Evolutionary conservation across 2,329 filamentous ascomycete genomes (phyloP).

Genomic region (Colletotrichum orbiculare): DNA sequence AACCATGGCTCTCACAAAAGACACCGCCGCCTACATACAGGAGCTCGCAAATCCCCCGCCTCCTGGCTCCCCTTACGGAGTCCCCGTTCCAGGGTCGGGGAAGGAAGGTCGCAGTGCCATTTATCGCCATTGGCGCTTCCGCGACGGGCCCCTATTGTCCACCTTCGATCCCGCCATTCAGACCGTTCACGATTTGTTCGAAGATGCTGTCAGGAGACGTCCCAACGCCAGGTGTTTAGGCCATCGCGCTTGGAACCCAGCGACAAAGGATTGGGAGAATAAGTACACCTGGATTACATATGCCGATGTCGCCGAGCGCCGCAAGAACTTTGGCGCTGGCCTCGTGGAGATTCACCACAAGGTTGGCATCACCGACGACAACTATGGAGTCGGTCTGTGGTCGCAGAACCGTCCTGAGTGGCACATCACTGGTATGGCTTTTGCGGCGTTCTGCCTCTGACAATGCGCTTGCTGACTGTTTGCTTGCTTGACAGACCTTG

Average conservation of each 20-base stretch:
- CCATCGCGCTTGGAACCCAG: constrained; percentile 80
- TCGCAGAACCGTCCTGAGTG: constrained; percentile 88
- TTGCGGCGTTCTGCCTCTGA: not conserved
- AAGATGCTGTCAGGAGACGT: constrained; percentile 70
- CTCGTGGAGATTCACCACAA: constrained; percentile 84
- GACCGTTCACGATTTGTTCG: constrained; percentile 86
- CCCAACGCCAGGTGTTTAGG: constrained; percentile 82
- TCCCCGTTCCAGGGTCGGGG: constrained; percentile 81
- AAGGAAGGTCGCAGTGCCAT: constrained; percentile 77
- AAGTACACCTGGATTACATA: constrained; percentile 89
- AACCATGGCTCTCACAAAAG: constrained; percentile 46
- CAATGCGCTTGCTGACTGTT: constrained; percentile 4
- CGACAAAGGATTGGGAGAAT: constrained; percentile 77
- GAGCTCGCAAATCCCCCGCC: constrained; percentile 73
- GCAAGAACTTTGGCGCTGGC: constrained; percentile 87
- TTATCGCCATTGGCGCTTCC: constrained; percentile 86
- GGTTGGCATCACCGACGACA: constrained; percentile 69
- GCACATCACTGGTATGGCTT: constrained; percentile 76
- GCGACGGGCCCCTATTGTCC: constrained; percentile 76
- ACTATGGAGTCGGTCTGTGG: constrained; percentile 85
- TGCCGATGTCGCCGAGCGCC: constrained; percentile 78
- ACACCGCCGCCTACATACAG: constrained; percentile 54
- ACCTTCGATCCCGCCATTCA: constrained; percentile 76
- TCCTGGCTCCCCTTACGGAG: constrained; percentile 80
- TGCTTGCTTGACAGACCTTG: constrained; percentile 72